These are phyloP conservation scores for Betula pendula DNA, from an alignment of 306 rosid species.

Conservation along the genomic window DNA sequence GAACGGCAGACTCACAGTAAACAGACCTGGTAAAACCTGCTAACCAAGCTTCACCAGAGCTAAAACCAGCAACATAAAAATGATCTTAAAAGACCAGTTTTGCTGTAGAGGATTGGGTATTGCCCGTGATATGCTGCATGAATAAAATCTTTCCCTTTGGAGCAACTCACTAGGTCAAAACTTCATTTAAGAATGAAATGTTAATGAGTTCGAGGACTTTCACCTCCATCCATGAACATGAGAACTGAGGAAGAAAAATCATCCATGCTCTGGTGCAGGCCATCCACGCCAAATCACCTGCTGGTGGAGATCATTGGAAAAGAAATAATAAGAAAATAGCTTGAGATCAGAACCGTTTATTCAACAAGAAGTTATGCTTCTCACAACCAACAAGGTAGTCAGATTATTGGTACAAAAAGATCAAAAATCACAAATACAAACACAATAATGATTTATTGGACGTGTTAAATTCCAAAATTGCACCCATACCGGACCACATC, in stretches of 20 bases:
- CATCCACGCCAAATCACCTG: neutral
- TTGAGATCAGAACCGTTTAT: neutral
- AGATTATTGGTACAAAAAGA: neutral
- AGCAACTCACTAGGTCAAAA: neutral
- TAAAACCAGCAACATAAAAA: neutral
- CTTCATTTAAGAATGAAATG: neutral
- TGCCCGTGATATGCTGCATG: neutral
- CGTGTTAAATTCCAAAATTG: neutral
- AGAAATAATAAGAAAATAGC: too few species aligned
- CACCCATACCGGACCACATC: neutral
- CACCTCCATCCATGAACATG: neutral
- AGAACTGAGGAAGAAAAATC: neutral
- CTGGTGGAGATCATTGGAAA: neutral
- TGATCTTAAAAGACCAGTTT: neutral
- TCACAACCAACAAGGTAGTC: neutral
- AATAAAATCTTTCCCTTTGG: neutral
- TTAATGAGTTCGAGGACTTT: neutral
- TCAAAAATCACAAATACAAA: neutral
- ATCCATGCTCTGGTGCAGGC: conserved; percentile 4
- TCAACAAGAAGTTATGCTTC: neutral
- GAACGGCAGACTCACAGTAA: neutral
- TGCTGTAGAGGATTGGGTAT: neutral
- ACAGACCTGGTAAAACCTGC: neutral
- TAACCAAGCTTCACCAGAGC: neutral
- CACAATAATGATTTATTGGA: neutral